Conservation (phyloP, 805 yeast species). For the Pichia insulana region DNA sequence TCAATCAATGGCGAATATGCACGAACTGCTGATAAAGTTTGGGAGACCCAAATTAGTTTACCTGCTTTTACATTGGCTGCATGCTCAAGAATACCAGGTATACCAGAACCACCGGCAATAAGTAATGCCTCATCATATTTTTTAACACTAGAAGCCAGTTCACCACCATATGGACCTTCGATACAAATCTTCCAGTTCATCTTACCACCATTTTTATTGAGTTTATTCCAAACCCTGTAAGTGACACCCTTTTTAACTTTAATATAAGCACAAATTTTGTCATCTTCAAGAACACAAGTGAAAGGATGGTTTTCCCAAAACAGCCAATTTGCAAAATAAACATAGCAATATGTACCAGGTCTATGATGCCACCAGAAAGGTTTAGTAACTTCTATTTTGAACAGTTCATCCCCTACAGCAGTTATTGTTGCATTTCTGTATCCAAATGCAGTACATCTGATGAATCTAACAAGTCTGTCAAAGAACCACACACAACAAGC, state of each 20-base stretch:
- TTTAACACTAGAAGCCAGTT: conserved; percentile 40
- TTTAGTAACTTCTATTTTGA: conserved; percentile 40
- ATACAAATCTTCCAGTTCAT: conserved; percentile 26
- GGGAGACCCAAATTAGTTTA: conserved; percentile 53
- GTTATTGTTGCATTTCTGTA: conserved; percentile 17
- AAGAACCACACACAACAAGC: conserved; percentile 41
- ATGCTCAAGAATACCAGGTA: conserved; percentile 45
- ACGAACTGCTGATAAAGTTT: conserved; percentile 37
- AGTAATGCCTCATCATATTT: conserved; percentile 43
- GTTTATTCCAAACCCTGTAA: conserved; percentile 28
- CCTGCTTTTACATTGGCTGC: conserved; percentile 25
- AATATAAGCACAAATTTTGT: conserved; percentile 32
- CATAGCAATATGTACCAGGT: conserved; percentile 50
- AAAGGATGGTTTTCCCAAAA: conserved; percentile 75
- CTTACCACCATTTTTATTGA: conserved; percentile 12
- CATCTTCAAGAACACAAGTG: conserved; percentile 37
- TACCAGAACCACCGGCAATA: conserved; percentile 66
- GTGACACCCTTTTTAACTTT: conserved; percentile 50
- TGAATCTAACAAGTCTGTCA: conserved; percentile 42
- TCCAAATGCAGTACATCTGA: conserved; percentile 19
- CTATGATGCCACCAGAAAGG: conserved; percentile 40
- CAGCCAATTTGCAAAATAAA: conserved; percentile 43
- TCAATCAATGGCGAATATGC: conserved; percentile 31
- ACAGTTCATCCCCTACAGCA: conserved; percentile 24
- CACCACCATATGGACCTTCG: conserved; percentile 60